These are phyloP conservation scores for Amaranthus palmeri DNA, from an alignment of 148 eudicot genomes.

Conservation along the genomic window DNA sequence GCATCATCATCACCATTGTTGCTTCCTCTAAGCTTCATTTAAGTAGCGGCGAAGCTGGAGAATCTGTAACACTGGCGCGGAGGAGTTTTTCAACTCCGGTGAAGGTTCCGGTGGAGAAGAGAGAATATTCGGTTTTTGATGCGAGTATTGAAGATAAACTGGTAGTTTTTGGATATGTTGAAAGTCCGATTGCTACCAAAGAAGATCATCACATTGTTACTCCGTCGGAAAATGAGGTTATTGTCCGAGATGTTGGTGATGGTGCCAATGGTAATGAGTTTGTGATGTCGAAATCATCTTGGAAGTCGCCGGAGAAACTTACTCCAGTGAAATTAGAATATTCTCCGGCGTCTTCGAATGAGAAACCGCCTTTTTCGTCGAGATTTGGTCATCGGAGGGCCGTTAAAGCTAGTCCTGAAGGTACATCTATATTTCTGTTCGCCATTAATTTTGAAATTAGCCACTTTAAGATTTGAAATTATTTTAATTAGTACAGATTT, in stretches of 20 bases:
- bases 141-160: slow-evolving; percentile 11
- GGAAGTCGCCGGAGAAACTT: slow-evolving; percentile 15
- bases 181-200: not conserved
- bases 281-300: slow-evolving; percentile 30
- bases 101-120: slow-evolving; percentile 13
- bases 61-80: not conserved
- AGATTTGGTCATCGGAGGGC: slow-evolving; percentile 58
- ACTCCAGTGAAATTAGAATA: slow-evolving; percentile 15
- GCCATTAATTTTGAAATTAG: not conserved
- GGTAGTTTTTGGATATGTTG: slow-evolving; percentile 29
- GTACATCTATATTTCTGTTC: slow-evolving; percentile 25
- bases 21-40: slow-evolving; percentile 65
- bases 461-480: no score
- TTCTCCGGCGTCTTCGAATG: slow-evolving; percentile 22
- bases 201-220: not conserved
- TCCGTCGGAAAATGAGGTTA: not conserved
- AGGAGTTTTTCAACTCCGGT: not conserved
- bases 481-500: no score
- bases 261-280: slow-evolving; percentile 30
- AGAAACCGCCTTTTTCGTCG: slow-evolving; percentile 58
- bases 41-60: not conserved
- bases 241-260: not conserved
- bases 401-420: slow-evolving; percentile 56
- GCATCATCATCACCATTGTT: slow-evolving; percentile 70
- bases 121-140: slow-evolving; percentile 9